phyloP scores from a whole-genome alignment of 164 flowering plant genomes.

The Echeveria elegans region DNA sequence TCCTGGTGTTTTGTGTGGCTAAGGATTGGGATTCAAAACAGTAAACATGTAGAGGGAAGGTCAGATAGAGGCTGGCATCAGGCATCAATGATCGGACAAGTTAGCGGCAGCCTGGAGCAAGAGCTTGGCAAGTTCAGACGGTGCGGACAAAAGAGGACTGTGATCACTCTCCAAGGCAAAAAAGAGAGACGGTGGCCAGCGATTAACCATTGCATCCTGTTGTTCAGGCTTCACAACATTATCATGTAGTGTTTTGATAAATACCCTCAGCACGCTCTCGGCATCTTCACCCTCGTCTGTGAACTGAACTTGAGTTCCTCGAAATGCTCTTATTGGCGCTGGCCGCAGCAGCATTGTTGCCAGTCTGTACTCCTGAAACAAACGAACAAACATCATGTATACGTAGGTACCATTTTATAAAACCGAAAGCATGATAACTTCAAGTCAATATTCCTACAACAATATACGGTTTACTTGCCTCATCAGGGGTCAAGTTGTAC shows the following conservation, averaged over 20 bases:
- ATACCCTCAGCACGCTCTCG: constrained; percentile 14
- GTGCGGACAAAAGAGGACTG: constrained; percentile 11
- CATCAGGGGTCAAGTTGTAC: constrained; percentile 18
- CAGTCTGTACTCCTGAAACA: constrained; percentile 10
- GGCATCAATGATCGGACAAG: neutral
- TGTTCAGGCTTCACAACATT: constrained; percentile 1
- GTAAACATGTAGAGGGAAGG: no score
- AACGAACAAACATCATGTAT: neutral
- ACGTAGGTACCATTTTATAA: no score
- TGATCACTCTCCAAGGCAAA: constrained; percentile 12
- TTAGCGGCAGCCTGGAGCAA: neutral
- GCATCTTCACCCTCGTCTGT: neutral
- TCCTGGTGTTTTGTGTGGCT: no score
- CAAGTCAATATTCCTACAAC: neutral
- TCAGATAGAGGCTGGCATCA: no score
- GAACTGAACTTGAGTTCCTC: constrained; percentile 3
- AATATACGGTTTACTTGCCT: constrained; percentile 13
- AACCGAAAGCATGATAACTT: neutral
- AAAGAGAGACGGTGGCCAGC: constrained; percentile 15
- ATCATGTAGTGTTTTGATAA: constrained; percentile 13
- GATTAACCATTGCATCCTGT: constrained; percentile 13
- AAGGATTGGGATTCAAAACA: no score
- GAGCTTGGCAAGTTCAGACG: constrained; percentile 5
- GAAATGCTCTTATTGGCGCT: constrained; percentile 10
- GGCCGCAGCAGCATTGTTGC: constrained; percentile 13